Percentiles rank a stretch among this genome's conserved stretches.
phyloP scores from a whole-genome alignment of 768 basidiomycete species.

The Suillus subaureus region DNA sequence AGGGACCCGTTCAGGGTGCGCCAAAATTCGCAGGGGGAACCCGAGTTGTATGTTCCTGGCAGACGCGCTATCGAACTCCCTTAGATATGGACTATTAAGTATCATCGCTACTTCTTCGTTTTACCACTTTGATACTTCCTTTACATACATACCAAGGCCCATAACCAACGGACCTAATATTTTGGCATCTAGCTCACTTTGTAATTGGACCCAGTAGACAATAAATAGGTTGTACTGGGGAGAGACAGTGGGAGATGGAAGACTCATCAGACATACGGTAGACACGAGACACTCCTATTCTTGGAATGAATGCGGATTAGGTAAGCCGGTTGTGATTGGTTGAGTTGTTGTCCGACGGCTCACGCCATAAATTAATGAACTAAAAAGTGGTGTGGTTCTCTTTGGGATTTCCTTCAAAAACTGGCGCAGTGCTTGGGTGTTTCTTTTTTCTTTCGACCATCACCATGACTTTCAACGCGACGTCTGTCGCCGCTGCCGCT shows the following conservation, averaged over 20 bases:
- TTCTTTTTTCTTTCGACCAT: slow-evolving; percentile 8
- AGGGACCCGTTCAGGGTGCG: slow-evolving; percentile 2
- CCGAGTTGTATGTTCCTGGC: neutral
- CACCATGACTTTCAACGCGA: slow-evolving; percentile 47
- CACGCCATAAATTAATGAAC: slow-evolving; percentile 24
- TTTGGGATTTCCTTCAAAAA: slow-evolving; percentile 2
- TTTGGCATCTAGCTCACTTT: neutral
- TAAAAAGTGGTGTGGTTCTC: slow-evolving; percentile 9
- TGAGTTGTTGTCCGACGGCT: slow-evolving; percentile 12
- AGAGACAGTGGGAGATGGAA: too few relatives aligned
- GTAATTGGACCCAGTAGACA: neutral
- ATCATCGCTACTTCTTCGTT: neutral
- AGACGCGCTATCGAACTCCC: neutral
- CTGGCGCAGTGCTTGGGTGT: neutral
- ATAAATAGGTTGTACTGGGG: neutral
- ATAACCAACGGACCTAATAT: neutral
- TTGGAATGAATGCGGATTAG: neutral
- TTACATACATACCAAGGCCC: neutral
- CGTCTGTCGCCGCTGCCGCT: slow-evolving; percentile 17
- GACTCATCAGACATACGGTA: too few relatives aligned
- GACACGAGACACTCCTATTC: neutral
- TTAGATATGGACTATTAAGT: neutral
- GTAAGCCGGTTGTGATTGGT: slow-evolving; percentile 29
- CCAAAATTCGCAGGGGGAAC: neutral
- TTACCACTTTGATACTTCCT: too few relatives aligned